phyloP scores from a whole-genome alignment of 441 rosid species.

The Eutrema salsugineum region DNA sequence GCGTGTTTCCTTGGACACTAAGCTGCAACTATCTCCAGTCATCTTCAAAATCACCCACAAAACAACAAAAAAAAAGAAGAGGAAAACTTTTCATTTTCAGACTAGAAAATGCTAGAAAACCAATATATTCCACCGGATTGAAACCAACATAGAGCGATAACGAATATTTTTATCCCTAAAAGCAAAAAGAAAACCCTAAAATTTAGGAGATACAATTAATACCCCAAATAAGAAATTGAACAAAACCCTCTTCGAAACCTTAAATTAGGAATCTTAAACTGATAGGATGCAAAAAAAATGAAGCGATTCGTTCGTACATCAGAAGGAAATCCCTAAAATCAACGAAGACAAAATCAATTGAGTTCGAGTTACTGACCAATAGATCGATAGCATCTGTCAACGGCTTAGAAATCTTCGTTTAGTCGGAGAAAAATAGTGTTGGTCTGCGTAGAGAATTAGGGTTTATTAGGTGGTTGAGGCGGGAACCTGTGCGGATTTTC shows the following conservation, averaged over 20 bases:
- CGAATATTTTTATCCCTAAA: background rate
- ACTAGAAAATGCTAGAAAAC: background rate
- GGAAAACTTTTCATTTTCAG: background rate
- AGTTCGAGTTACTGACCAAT: slow-evolving; percentile 21
- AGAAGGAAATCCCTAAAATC: slow-evolving; percentile 12
- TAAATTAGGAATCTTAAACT: background rate
- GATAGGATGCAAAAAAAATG: background rate
- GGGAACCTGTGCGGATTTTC: slow-evolving; percentile 41
- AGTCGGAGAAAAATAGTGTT: background rate
- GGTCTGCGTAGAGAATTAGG: slow-evolving; percentile 10
- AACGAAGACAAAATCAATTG: background rate
- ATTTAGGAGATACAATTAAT: background rate
- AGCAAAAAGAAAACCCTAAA: slow-evolving; percentile 2
- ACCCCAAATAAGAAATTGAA: background rate
- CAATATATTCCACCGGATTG: background rate
- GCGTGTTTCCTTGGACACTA: slow-evolving; percentile 29
- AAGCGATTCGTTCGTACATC: background rate
- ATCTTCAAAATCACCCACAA: slow-evolving; percentile 25
- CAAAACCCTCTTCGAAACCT: background rate
- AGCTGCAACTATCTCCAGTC: slow-evolving; percentile 49
- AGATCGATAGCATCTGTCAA: slow-evolving; percentile 5
- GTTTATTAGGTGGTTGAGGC: slow-evolving; percentile 35
- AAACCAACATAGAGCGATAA: background rate
- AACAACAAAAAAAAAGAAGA: background rate
- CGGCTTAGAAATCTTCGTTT: background rate